Conservation (phyloP, 257 asterid genomes). For the Solanum bulbocastanum region DNA sequence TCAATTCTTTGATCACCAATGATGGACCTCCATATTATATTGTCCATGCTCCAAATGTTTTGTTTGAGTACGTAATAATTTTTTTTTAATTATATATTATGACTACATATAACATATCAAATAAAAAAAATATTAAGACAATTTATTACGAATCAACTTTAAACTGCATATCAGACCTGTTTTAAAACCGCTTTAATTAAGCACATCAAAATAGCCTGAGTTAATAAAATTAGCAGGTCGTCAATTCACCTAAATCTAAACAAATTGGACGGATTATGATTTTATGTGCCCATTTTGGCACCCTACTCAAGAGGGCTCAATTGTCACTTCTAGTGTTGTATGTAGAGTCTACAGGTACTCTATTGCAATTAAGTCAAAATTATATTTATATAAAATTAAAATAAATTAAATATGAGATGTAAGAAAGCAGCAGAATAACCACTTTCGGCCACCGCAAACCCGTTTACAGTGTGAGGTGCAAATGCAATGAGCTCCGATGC, state of each 20-base stretch:
- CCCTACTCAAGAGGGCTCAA: not conserved
- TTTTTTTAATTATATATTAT: too few relatives aligned
- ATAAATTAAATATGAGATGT: not conserved
- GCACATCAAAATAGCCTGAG: not conserved
- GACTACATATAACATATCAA: not conserved
- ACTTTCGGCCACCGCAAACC: not conserved
- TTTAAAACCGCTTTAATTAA: too few relatives aligned
- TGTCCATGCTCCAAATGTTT: not conserved
- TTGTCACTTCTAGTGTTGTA: not conserved
- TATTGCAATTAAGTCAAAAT: not conserved
- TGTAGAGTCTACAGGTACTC: not conserved
- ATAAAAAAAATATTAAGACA: too few relatives aligned
- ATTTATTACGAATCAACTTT: not conserved
- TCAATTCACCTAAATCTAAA: not conserved
- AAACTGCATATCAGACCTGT: not conserved
- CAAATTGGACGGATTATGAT: too few relatives aligned
- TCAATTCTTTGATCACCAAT: too few relatives aligned
- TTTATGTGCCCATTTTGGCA: too few relatives aligned
- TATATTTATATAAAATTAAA: too few relatives aligned
- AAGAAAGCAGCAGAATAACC: not conserved
- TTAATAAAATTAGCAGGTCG: not conserved
- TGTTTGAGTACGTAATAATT: not conserved
- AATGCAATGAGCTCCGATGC: not conserved
- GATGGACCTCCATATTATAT: too few relatives aligned
- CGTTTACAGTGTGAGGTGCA: not conserved